These are phyloP conservation scores for Juncus inflexus DNA, from an alignment of 176 grass and related monocot species.

Conservation along the genomic window DNA sequence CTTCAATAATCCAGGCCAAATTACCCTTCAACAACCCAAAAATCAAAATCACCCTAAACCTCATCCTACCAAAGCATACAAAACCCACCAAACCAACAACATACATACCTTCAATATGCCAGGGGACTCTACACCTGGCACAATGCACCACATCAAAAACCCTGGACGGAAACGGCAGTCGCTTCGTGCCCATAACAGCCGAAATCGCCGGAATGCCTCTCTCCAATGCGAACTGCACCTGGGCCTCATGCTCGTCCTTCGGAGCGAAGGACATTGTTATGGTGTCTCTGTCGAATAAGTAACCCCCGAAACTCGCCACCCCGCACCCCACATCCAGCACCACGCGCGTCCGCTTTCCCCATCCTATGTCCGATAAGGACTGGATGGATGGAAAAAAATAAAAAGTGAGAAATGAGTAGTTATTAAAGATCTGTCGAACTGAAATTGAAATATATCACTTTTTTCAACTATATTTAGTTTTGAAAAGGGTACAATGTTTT, in stretches of 20 bases:
- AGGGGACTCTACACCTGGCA: slow-evolving; percentile 88
- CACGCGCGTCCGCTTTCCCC: slow-evolving; percentile 75
- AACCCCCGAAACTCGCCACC: slow-evolving; percentile 98
- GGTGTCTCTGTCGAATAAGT: slow-evolving; percentile 95
- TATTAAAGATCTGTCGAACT: too few species aligned
- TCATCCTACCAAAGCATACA: neutral
- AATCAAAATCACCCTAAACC: too few species aligned
- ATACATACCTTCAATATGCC: slow-evolving; percentile 82
- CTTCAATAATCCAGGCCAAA: too few species aligned
- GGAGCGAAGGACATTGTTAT: slow-evolving; percentile 98
- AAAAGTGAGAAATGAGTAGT: too few species aligned
- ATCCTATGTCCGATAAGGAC: slow-evolving; percentile 87
- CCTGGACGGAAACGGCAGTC: slow-evolving; percentile 82
- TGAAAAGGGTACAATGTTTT: too few species aligned
- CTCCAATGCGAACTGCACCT: slow-evolving; percentile 98
- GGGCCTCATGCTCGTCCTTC: slow-evolving; percentile 99
- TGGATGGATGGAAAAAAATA: slow-evolving; percentile 13
- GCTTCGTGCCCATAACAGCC: slow-evolving; percentile 97
- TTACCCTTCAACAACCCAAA: too few species aligned
- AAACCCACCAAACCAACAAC: slow-evolving; percentile 21
- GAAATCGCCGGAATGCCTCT: slow-evolving; percentile 98
- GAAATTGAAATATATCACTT: too few species aligned
- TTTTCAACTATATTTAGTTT: too few species aligned
- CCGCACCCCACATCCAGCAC: slow-evolving; percentile 97
- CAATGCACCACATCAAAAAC: slow-evolving; percentile 97